These are phyloP conservation scores for Asterophora lycoperdoides DNA, from an alignment of 768 basidiomycete genomes.

Conservation along the genomic window DNA sequence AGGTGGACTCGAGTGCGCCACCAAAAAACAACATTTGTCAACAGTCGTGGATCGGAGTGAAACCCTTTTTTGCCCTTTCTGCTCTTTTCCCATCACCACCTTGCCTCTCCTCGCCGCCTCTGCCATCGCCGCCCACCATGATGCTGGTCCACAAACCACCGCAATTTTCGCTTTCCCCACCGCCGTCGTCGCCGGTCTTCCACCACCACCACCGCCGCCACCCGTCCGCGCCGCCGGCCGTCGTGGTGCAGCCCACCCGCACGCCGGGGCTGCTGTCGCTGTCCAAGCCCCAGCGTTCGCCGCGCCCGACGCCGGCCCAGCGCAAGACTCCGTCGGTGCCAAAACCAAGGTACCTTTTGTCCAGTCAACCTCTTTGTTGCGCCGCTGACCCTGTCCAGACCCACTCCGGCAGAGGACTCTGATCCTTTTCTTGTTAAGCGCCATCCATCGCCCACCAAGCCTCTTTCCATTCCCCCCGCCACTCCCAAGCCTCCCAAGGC, in stretches of 20 bases:
- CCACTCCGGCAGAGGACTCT: constrained; percentile 68
- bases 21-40: constrained; percentile 20
- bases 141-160: constrained; percentile 47
- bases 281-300: constrained; percentile 40
- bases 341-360: constrained; percentile 18
- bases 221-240: constrained; percentile 65
- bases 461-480: constrained; percentile 13
- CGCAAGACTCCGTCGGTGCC: constrained; percentile 24
- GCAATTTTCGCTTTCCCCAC: constrained; percentile 27
- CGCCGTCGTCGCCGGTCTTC: too few relatives aligned
- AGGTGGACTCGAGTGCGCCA: constrained; percentile 15
- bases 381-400: constrained; percentile 14
- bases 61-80: constrained; percentile 11
- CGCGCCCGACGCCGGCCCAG: constrained; percentile 24
- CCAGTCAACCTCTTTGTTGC: neutral
- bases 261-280: constrained; percentile 72
- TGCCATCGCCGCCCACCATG: constrained; percentile 27
- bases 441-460: constrained; percentile 7
- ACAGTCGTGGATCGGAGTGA: constrained; percentile 16
- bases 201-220: constrained; percentile 60
- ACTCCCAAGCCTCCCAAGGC: constrained; percentile 16
- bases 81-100: constrained; percentile 18
- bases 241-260: constrained; percentile 66
- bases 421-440: constrained; percentile 21
- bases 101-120: constrained; percentile 17